A percentile compares a stretch with the other conserved stretches of the same genome.
phyloP scores from a whole-genome alignment of 306 rosid genomes.

The Begonia loranthoides region DNA sequence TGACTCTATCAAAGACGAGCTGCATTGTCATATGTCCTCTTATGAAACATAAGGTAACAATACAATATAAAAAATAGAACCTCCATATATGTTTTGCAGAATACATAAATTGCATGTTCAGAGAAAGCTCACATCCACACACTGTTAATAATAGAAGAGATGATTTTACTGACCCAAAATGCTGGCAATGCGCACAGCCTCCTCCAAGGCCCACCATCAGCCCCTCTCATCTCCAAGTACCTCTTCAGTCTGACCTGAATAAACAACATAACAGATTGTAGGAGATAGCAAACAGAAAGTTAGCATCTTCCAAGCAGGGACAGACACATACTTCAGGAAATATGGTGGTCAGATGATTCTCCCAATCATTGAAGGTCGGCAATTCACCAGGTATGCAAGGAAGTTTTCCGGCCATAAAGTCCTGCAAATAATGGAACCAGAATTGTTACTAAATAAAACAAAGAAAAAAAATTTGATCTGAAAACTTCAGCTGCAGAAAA shows the following conservation, averaged over 20 bases:
- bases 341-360: conserved; percentile 92
- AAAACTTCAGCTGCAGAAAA: too few relatives aligned
- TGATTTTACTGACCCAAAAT: conserved; percentile 55
- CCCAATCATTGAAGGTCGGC: conserved; percentile 95
- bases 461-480: too few relatives aligned
- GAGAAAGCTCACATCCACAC: too few relatives aligned
- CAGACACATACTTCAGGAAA: conserved; percentile 67
- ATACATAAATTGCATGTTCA: too few relatives aligned
- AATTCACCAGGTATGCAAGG: conserved; percentile 76
- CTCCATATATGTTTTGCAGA: too few relatives aligned
- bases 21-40: too few relatives aligned
- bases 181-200: conserved; percentile 96
- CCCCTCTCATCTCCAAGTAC: conserved; percentile 98
- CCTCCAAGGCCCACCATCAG: conserved; percentile 99
- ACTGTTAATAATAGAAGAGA: background rate
- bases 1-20: too few relatives aligned
- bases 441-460: too few relatives aligned
- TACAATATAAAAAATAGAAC: too few relatives aligned
- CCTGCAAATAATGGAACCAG: conserved; percentile 28
- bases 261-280: conserved; percentile 10
- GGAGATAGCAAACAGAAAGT: conserved; percentile 4
- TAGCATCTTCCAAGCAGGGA: conserved; percentile 5
- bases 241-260: conserved; percentile 94
- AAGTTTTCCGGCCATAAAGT: conserved; percentile 81
- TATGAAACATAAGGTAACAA: too few relatives aligned